Evolutionary conservation across 306 rosid species (phyloP).

Genomic region (Rosa persica): DNA sequence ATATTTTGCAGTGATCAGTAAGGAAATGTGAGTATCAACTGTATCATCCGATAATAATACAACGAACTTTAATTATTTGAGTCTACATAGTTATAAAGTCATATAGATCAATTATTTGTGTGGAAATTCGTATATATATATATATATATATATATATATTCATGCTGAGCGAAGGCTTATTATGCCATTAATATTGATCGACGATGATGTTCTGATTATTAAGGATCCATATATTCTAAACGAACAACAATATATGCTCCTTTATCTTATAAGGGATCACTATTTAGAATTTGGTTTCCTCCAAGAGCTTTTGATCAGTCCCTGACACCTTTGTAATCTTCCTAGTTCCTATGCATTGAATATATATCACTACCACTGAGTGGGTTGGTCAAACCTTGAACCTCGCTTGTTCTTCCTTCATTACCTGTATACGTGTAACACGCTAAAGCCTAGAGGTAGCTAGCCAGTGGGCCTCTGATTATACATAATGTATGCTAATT

Average conservation of each 20-base stretch:
- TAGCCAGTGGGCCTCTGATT: not conserved
- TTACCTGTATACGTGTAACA: not conserved
- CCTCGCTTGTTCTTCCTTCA: not conserved
- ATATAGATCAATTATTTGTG: too few species aligned
- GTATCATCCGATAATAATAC: too few species aligned
- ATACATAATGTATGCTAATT: not conserved
- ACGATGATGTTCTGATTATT: not conserved
- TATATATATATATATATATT: not conserved
- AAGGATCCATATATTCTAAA: not conserved
- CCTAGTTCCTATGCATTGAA: not conserved
- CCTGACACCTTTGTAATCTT: not conserved
- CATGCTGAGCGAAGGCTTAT: not conserved
- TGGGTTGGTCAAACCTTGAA: slow-evolving; percentile 27
- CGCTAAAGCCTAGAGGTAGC: not conserved
- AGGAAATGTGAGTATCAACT: too few species aligned
- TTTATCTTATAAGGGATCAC: not conserved
- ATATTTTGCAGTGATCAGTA: too few species aligned
- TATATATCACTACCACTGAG: slow-evolving; percentile 11
- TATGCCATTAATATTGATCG: not conserved
- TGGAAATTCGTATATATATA: not conserved
- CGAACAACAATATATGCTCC: not conserved
- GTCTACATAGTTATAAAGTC: too few species aligned
- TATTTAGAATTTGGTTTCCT: slow-evolving; percentile 8
- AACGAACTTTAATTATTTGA: too few species aligned
- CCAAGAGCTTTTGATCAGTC: slow-evolving; percentile 3